Percentiles rank a stretch among this genome's conserved stretches.
These are phyloP conservation scores for Fraxinus dipetala DNA, from an alignment of 305 asterid genomes.

Conservation along the genomic window DNA sequence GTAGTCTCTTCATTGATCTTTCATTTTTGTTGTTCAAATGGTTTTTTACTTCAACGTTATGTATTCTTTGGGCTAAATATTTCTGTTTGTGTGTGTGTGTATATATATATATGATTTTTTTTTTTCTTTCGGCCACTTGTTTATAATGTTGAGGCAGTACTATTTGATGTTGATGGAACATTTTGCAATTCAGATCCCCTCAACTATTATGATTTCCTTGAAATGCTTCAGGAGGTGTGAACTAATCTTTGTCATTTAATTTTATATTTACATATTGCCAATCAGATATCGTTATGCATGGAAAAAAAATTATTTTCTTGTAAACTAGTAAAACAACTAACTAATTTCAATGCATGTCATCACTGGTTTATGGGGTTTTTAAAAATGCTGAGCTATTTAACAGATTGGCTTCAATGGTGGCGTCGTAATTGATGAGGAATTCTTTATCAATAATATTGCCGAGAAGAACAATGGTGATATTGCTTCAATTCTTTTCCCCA, in stretches of 20 bases:
- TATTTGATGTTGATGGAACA: slow-evolving; percentile 88
- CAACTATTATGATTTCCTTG: slow-evolving; percentile 66
- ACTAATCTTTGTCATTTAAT: neutral
- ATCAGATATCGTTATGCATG: neutral
- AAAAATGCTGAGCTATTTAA: slow-evolving; percentile 3
- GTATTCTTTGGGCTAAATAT: too few species aligned
- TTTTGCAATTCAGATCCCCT: slow-evolving; percentile 87
- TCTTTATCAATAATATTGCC: slow-evolving; percentile 31
- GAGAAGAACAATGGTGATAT: too few species aligned
- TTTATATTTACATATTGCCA: neutral
- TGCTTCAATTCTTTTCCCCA: too few species aligned
- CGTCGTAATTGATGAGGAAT: slow-evolving; percentile 69
- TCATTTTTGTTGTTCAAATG: too few species aligned
- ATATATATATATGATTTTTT: too few species aligned
- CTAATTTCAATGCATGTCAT: neutral
- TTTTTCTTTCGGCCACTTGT: too few species aligned
- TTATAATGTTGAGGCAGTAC: slow-evolving; percentile 57
- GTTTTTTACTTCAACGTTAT: too few species aligned
- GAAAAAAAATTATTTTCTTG: neutral
- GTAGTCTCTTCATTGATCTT: too few species aligned
- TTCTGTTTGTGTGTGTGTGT: too few species aligned
- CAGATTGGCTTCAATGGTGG: slow-evolving; percentile 87
- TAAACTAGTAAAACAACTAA: neutral
- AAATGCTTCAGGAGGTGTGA: slow-evolving; percentile 75
- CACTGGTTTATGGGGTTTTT: slow-evolving; percentile 3